Evolutionary conservation across 2,329 filamentous ascomycete species (phyloP).

Genomic region (Aspergillus unguis): DNA sequence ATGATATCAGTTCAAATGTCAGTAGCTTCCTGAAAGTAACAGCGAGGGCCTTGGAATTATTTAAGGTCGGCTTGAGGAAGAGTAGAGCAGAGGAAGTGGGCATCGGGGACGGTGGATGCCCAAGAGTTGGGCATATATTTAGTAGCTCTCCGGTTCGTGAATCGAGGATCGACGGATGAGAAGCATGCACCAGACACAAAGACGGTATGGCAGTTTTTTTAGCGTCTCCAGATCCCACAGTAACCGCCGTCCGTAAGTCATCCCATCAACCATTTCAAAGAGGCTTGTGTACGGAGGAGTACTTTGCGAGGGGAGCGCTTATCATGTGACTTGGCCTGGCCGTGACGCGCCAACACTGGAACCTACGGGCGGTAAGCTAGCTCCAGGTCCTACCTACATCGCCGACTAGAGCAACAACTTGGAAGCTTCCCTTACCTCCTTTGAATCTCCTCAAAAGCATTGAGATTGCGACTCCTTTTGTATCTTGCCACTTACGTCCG

Average conservation of each 20-base stretch:
- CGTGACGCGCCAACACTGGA: conserved; percentile 7
- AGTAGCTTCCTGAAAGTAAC: not conserved
- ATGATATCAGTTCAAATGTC: not conserved
- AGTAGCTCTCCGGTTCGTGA: no score
- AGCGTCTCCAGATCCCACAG: no score
- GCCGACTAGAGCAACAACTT: not conserved
- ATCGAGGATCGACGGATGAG: no score
- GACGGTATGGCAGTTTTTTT: no score
- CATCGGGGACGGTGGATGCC: conserved; percentile 8
- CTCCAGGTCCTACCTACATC: conserved; percentile 3
- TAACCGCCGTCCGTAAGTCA: no score
- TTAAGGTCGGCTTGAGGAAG: not conserved
- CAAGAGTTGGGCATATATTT: conserved; percentile 10
- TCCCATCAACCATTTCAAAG: no score
- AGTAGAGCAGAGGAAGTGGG: not conserved
- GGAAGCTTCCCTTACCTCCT: not conserved
- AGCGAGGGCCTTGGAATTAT: not conserved
- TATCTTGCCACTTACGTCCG: not conserved
- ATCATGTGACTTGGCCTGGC: conserved; percentile 4
- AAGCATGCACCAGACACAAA: no score
- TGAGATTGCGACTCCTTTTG: not conserved
- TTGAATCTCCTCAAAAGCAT: not conserved
- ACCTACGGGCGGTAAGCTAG: conserved; percentile 4
- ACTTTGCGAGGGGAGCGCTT: no score
- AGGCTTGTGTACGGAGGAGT: no score